Conservation (phyloP, 2,329 filamentous ascomycete genomes). For the Xylariaceae sp. region DNA sequence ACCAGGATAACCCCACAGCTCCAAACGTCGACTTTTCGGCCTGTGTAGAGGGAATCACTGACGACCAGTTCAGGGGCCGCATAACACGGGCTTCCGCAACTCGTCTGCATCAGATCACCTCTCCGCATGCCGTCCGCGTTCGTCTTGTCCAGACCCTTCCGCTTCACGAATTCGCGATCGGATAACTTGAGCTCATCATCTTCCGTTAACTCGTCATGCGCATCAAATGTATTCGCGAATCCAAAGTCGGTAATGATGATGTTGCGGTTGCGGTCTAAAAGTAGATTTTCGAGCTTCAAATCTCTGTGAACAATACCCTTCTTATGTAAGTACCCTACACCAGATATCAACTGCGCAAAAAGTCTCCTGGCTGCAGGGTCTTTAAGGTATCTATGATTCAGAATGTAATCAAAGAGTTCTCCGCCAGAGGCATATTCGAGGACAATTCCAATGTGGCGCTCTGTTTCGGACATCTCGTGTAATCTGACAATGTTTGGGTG, state of each 20-base stretch:
- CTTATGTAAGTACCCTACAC: constrained; percentile 95
- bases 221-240: constrained; percentile 96
- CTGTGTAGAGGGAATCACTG: constrained; percentile 94
- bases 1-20: constrained; percentile 98
- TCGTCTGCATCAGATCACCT: constrained; percentile 98
- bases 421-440: constrained; percentile 97
- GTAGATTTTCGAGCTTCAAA: constrained; percentile 90
- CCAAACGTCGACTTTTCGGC: constrained; percentile 97
- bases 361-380: constrained; percentile 85
- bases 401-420: constrained; percentile 96
- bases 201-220: constrained; percentile 79
- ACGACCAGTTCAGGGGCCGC: constrained; percentile 95
- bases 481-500: constrained; percentile 96
- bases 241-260: constrained; percentile 99
- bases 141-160: constrained; percentile 76
- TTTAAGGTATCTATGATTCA: constrained; percentile 94
- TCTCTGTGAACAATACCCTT: constrained; percentile 98
- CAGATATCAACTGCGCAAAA: constrained; percentile 93
- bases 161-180: constrained; percentile 85
- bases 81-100: constrained; percentile 96
- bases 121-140: constrained; percentile 72
- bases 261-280: constrained; percentile 93
- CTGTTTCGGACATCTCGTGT: constrained; percentile 98
- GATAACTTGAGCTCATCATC: constrained; percentile 84
- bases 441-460: constrained; percentile 95